These are phyloP conservation scores for Aciculosporium take DNA, from an alignment of 2,329 filamentous ascomycete genomes.

Conservation along the genomic window DNA sequence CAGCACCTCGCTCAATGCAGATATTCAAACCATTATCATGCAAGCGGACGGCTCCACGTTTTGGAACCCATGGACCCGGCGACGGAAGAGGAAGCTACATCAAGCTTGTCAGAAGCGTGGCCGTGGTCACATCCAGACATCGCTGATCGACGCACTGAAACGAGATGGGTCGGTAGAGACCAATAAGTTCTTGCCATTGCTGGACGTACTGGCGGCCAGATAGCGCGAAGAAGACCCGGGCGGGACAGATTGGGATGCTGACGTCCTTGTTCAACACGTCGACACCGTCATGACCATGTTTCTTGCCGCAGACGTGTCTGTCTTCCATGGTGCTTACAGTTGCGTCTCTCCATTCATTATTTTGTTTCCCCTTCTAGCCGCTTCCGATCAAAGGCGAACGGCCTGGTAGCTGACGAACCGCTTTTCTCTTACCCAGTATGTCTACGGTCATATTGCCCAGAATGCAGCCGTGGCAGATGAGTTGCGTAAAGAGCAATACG, in stretches of 20 bases:
- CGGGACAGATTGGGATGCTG: neutral
- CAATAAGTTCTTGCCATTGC: slow-evolving; percentile 1
- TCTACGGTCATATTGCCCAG: slow-evolving; percentile 1
- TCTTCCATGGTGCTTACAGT: slow-evolving; percentile 4
- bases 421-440: neutral
- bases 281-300: slow-evolving; percentile 2
- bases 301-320: slow-evolving; percentile 2
- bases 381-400: neutral
- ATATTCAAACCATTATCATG: neutral
- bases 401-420: neutral
- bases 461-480: neutral
- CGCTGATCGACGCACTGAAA: neutral
- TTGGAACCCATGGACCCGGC: neutral
- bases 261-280: neutral
- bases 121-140: neutral
- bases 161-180: neutral
- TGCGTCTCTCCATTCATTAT: neutral
- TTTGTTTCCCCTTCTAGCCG: neutral
- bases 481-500: slow-evolving; percentile 1
- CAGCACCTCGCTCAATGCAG: neutral
- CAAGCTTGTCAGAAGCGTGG: neutral
- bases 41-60: neutral
- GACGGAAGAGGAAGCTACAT: neutral
- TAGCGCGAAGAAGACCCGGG: neutral
- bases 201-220: neutral